These are phyloP conservation scores for Hyaloscypha variabilis DNA, from an alignment of 495 filamentous ascomycete species.

Conservation along the genomic window DNA sequence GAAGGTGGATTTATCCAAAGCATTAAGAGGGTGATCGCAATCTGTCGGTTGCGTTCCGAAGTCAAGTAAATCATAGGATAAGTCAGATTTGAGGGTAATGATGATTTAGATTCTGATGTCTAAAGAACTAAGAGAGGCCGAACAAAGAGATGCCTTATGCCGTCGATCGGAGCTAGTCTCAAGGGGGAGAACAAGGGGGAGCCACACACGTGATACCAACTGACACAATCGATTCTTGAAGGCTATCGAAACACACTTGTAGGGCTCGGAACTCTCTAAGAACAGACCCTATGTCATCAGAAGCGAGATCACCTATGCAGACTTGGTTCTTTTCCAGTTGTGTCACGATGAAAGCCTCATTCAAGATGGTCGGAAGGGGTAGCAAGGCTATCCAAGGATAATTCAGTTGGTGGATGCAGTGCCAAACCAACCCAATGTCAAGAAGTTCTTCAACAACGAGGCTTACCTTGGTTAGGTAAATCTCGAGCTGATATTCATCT, in stretches of 20 bases:
- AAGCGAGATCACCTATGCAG: slow-evolving; percentile 34
- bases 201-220: no score
- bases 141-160: no score
- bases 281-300: slow-evolving; percentile 31
- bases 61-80: no score
- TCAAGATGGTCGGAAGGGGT: slow-evolving; percentile 32
- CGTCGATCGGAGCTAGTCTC: no score
- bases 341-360: slow-evolving; percentile 35
- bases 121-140: no score
- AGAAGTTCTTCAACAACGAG: slow-evolving; percentile 33
- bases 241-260: slow-evolving; percentile 31
- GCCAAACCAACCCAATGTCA: slow-evolving; percentile 33
- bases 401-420: slow-evolving; percentile 34
- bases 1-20: slow-evolving; percentile 27
- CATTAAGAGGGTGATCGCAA: slow-evolving; percentile 22
- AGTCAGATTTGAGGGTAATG: no score
- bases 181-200: no score
- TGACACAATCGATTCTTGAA: slow-evolving; percentile 24
- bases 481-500: no score
- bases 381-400: slow-evolving; percentile 37
- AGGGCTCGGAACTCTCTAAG: slow-evolving; percentile 23
- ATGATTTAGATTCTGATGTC: no score
- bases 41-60: no score
- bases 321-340: slow-evolving; percentile 36
- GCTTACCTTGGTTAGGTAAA: slow-evolving; percentile 29